Percentiles rank a stretch among this genome's conserved stretches.
Conservation (phyloP, 2,329 filamentous ascomycete genomes). For the Samsoniella hepiali region DNA sequence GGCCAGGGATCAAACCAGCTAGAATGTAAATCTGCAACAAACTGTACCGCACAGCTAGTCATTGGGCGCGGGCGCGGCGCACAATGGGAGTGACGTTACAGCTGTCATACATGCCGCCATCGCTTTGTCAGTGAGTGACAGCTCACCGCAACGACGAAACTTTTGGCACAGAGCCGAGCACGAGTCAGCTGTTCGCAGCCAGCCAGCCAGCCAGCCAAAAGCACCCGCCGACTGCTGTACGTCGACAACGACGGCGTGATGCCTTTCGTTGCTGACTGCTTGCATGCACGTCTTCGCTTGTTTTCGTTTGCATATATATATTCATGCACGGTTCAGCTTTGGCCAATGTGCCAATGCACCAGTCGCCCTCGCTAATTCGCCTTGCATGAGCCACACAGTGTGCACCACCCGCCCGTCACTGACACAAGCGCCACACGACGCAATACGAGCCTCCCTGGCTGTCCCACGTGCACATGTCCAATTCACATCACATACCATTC, state of each 20-base stretch:
- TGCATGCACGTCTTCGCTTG: not conserved
- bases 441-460: too few relatives aligned
- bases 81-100: not conserved
- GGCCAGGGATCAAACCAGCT: too few relatives aligned
- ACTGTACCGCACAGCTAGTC: too few relatives aligned
- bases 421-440: too few relatives aligned
- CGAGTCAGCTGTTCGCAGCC: slow-evolving; percentile 17
- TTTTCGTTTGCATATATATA: not conserved
- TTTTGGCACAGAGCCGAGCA: not conserved
- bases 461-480: not conserved
- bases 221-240: not conserved
- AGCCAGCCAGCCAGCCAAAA: not conserved
- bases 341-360: too few relatives aligned
- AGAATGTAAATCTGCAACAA: too few relatives aligned
- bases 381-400: too few relatives aligned
- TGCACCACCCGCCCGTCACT: too few relatives aligned
- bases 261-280: not conserved
- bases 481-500: too few relatives aligned
- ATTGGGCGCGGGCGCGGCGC: too few relatives aligned
- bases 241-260: not conserved
- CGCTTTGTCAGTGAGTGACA: not conserved
- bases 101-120: slow-evolving; percentile 1
- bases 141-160: not conserved
- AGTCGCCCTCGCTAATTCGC: too few relatives aligned
- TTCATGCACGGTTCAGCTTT: not conserved